These are phyloP conservation scores for Thalassiosira profunda DNA, from an alignment of 108 stramenopile genomes.

Conservation along the genomic window DNA sequence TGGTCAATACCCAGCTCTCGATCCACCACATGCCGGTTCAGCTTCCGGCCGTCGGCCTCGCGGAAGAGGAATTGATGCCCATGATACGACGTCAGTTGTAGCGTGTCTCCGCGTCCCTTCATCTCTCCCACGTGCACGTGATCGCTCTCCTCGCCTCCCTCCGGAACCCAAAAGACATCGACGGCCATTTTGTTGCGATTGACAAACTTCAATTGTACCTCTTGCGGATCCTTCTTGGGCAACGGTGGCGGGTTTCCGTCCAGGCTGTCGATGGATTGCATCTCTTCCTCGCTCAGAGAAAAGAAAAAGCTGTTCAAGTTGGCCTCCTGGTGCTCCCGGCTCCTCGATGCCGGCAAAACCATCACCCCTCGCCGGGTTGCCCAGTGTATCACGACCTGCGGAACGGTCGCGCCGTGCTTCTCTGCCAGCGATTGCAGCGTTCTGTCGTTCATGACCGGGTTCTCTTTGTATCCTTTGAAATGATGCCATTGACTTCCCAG, in stretches of 20 bases:
- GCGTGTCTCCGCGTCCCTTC: conserved; percentile 7
- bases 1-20: conserved; percentile 26
- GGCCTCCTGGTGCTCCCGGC: conserved; percentile 29
- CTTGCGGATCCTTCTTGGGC: conserved; percentile 6
- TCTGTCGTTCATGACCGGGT: conserved; percentile 54
- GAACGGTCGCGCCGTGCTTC: conserved; percentile 40
- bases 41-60: conserved; percentile 13
- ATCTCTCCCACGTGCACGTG: conserved; percentile 56
- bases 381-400: conserved; percentile 64
- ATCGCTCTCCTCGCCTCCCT: background rate
- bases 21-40: conserved; percentile 34
- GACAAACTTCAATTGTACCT: conserved; percentile 35
- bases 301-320: conserved; percentile 55
- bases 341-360: conserved; percentile 61
- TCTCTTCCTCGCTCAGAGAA: conserved; percentile 41
- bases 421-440: conserved; percentile 39
- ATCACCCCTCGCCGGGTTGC: conserved; percentile 56
- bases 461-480: conserved; percentile 35
- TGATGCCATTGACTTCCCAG: conserved; percentile 65
- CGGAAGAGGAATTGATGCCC: conserved; percentile 60
- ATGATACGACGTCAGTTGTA: conserved; percentile 58
- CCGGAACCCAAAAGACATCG: conserved; percentile 51
- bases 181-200: conserved; percentile 30
- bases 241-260: conserved; percentile 49
- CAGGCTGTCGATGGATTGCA: conserved; percentile 42